Base-by-base conservation (phyloP, 2,329 filamentous ascomycete genomes). In the Alternaria sp. region DNA sequence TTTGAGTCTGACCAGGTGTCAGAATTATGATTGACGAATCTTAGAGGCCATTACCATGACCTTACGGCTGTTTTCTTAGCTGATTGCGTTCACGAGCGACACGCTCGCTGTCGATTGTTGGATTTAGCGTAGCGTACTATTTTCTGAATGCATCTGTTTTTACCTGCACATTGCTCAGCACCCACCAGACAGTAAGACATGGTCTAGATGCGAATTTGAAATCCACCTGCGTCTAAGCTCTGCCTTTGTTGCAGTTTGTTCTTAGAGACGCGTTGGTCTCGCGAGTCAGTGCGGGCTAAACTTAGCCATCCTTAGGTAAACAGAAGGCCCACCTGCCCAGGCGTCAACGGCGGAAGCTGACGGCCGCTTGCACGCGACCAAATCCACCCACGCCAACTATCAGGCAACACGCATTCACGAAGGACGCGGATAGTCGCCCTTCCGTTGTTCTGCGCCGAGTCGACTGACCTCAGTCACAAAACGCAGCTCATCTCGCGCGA, bases 1-100 rank as follows among this genome's bases (percentile, higher is more conserved):
- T 68, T 65, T 55, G 72, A 72, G 15, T 75, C 62, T 47, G 73
- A 75, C 5, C 73, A 72, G 28, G 45, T 15, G 20, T 46, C 23
- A 28, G 20, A 28, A 44, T 28, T 20, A 37, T 21, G 53, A 21
- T 43, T 56, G 45, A 45, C 14, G 51, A 23, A 26, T 6, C 15
- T 53, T 45, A 20, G 26, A 21, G 21, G 20, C 45, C 12, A 33
- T 6, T 23, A 4, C 37, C 14, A 53, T 41, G 30, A 41, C 30
- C 49, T 58, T 33, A 20, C 10, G 23, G 9, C 21, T 37, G 21
- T 59, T 37, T 41, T 23, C n/a, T 45, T 28, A 33, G 20, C 26
- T 20, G 3, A 55, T 37, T 50, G 56, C 49, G 30, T 63, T 60
- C 25, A 50, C 50, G 49, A 63, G 56, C 60, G 56, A 50, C 44